phyloP scores from a whole-genome alignment of 2,329 filamentous ascomycete genomes.

The Clonostachys chloroleuca region DNA sequence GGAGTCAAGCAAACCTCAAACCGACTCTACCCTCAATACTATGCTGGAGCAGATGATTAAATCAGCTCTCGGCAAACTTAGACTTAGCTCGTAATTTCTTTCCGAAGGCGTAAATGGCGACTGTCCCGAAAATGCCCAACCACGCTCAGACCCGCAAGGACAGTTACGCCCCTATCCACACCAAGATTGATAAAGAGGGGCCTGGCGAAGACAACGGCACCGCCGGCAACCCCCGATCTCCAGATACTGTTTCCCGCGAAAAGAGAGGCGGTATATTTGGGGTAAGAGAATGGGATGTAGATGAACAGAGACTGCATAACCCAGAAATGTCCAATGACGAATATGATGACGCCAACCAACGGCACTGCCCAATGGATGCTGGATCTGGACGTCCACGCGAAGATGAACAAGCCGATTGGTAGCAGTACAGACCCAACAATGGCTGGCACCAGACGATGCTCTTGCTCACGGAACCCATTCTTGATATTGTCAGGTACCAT shows the following conservation, averaged over 20 bases:
- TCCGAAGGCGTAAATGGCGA: constrained; percentile 45
- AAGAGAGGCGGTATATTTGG: constrained; percentile 41
- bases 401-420: constrained; percentile 31
- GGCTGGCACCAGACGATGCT: constrained; percentile 19
- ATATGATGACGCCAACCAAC: constrained; percentile 29
- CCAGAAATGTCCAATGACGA: constrained; percentile 20
- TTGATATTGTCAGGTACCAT: constrained; percentile 15
- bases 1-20: too few relatives aligned
- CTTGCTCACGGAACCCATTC: constrained; percentile 1
- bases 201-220: constrained; percentile 45
- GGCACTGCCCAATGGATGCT: constrained; percentile 20
- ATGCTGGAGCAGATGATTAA: too few relatives aligned
- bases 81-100: constrained; percentile 42
- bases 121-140: constrained; percentile 45
- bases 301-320: constrained; percentile 22
- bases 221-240: constrained; percentile 44
- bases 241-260: constrained; percentile 50
- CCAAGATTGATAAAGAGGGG: constrained; percentile 45
- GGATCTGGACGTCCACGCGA: constrained; percentile 23
- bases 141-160: constrained; percentile 42
- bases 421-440: constrained; percentile 26
- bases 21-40: too few relatives aligned
- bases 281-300: constrained; percentile 32
- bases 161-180: constrained; percentile 41
- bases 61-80: constrained; percentile 32